These are phyloP conservation scores for Guillardia theta DNA, from an alignment of 78 protist genomes.

Conservation along the genomic window DNA sequence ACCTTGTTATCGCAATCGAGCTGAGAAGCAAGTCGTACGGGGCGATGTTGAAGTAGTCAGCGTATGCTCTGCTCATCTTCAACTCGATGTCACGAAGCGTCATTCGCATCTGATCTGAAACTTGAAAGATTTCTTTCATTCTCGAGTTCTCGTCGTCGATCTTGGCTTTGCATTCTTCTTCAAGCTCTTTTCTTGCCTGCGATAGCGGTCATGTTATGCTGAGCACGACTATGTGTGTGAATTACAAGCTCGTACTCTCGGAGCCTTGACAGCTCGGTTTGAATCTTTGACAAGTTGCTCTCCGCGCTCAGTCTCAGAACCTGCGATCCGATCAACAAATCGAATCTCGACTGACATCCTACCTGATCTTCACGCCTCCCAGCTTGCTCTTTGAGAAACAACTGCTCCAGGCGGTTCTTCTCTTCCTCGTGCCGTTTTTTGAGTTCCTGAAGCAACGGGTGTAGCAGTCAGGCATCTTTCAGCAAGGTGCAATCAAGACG, in stretches of 20 bases:
- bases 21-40: too few relatives aligned
- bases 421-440: constrained; percentile 27
- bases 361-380: constrained; percentile 9
- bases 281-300: background rate
- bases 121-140: background rate
- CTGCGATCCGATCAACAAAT: background rate
- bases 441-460: too few relatives aligned
- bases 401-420: background rate
- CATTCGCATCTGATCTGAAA: background rate
- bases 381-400: background rate
- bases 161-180: background rate
- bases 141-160: background rate
- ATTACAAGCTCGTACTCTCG: background rate
- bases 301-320: background rate
- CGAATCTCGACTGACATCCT: background rate
- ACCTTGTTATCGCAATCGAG: too few relatives aligned
- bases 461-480: too few relatives aligned
- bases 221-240: background rate
- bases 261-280: background rate
- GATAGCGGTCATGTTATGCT: background rate
- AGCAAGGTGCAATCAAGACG: too few relatives aligned
- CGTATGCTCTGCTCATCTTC: too few relatives aligned
- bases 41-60: too few relatives aligned
- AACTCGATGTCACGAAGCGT: background rate
- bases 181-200: background rate